Evolutionary conservation across 805 yeast genomes (phyloP), one percentile per base, ranked within the genome.

Genomic region (Schwanniomyces pseudopolymorphus): DNA sequence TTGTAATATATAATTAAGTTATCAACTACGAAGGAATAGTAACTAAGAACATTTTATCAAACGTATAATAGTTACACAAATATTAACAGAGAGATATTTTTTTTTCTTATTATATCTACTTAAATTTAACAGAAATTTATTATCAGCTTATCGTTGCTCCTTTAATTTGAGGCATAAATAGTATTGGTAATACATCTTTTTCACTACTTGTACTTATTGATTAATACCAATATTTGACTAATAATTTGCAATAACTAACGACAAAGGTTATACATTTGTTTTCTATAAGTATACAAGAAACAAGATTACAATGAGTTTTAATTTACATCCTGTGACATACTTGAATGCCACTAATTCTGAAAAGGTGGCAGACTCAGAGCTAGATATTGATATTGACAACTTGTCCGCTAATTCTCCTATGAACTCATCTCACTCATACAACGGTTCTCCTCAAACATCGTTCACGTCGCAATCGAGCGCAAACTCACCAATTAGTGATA

Each of bases 321-420:
- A 71, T 53, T 57, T 72, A 41, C 78, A 72, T 52, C 78, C 78
- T n/a, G 66, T 72, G 25, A 61, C 75, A 24, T 72, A 72, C 48
- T 63, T 72, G 38, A 72, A 72, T 57, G 76, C 77, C 11, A 46
- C 47, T 22, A 44, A 26, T 28, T 27, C 46, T 3, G 63, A 60
- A 27, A 52, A 53, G 44, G 45, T 50, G 40, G 49, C 50, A 25
- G 64, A 55, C 33, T 53, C 60, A 19, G 68, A 62, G 40, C 45
- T 62, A 41, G 64, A 63, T 35, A 56, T 63, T 19, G 69, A 64
- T 36, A 43, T 60, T 33, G 67, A 65, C 44, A 58, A 56, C 10
- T 57, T 56, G 11, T 61, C 70, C 1, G 50, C 61, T 17, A 48
- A 52, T 50, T 65, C 70, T 17, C 66, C 70, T 7, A 55, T 56